phyloP scores from a whole-genome alignment of 495 filamentous ascomycete species.

The Penicillium soppii region DNA sequence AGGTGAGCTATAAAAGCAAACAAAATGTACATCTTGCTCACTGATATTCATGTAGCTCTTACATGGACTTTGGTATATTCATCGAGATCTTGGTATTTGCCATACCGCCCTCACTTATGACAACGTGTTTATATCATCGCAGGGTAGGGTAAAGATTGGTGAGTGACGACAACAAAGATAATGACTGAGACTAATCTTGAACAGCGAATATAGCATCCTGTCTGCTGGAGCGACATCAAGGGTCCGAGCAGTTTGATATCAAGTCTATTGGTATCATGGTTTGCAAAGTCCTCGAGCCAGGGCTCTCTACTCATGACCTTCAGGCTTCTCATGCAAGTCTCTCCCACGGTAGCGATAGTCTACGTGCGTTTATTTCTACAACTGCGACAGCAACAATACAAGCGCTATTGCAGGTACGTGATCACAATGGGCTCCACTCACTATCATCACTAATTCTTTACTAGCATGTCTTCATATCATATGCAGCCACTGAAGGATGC shows the following conservation, averaged over 20 bases:
- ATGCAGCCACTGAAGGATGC: not conserved
- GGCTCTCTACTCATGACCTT: not conserved
- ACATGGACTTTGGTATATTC: constrained; percentile 5
- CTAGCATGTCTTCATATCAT: constrained; percentile 3
- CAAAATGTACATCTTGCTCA: not conserved
- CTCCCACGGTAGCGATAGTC: not conserved
- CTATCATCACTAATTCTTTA: not conserved
- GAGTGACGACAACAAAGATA: not conserved
- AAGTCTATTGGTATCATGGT: not conserved
- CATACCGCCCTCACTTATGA: not conserved
- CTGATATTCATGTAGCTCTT: not conserved
- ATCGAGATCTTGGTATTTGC: constrained; percentile 1
- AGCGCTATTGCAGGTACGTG: constrained; percentile 1
- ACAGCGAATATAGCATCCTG: constrained; percentile 4
- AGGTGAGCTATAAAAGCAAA: not conserved
- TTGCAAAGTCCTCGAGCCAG: not conserved
- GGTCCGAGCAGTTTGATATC: constrained; percentile 2
- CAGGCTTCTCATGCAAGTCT: not conserved
- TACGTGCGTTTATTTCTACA: not conserved
- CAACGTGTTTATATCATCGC: constrained; percentile 1
- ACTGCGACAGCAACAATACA: not conserved
- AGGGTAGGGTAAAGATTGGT: constrained; percentile 7
- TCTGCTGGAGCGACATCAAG: constrained; percentile 3
- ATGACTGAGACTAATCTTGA: not conserved
- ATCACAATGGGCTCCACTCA: not conserved